These are phyloP conservation scores for Ehretia macrophylla DNA, from an alignment of 257 asterid genomes.

Conservation along the genomic window DNA sequence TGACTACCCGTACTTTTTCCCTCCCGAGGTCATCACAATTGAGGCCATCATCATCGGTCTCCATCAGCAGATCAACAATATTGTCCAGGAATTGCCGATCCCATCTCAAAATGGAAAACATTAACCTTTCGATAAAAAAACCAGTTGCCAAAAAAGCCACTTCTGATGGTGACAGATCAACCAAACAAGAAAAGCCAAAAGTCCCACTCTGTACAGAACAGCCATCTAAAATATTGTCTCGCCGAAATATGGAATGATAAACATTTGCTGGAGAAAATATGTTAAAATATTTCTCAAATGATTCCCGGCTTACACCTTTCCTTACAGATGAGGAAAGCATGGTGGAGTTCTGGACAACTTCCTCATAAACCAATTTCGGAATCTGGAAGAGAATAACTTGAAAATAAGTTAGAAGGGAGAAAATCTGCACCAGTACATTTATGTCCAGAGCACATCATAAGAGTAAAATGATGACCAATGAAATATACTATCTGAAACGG, in stretches of 20 bases:
- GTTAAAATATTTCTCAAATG: conserved; percentile 57
- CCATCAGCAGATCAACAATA: conserved; percentile 51
- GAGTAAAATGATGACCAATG: too few relatives aligned
- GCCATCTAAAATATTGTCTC: conserved; percentile 25
- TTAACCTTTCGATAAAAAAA: conserved; percentile 69
- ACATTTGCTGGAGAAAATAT: conserved; percentile 79
- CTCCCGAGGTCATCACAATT: conserved; percentile 46
- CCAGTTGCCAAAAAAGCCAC: conserved; percentile 64
- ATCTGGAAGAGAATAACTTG: conserved; percentile 41
- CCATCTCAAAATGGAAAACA: conserved; percentile 59
- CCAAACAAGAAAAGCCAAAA: conserved; percentile 76
- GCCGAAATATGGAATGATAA: conserved; percentile 40
- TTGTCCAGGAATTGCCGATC: conserved; percentile 42
- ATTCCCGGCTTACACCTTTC: conserved; percentile 33
- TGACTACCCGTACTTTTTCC: conserved; percentile 74
- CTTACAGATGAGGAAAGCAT: conserved; percentile 28
- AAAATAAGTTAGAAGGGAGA: conserved; percentile 9
- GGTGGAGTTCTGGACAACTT: conserved; percentile 30
- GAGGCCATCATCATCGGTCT: conserved; percentile 37
- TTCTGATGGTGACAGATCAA: conserved; percentile 80
- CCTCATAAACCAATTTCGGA: conserved; percentile 83
- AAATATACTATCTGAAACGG: not conserved
- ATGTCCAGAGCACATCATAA: not conserved
- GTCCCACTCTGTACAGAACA: conserved; percentile 46
- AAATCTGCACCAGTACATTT: not conserved